Conservation (phyloP, 495 filamentous ascomycete genomes). For the Aspergillus sclerotioniger region DNA sequence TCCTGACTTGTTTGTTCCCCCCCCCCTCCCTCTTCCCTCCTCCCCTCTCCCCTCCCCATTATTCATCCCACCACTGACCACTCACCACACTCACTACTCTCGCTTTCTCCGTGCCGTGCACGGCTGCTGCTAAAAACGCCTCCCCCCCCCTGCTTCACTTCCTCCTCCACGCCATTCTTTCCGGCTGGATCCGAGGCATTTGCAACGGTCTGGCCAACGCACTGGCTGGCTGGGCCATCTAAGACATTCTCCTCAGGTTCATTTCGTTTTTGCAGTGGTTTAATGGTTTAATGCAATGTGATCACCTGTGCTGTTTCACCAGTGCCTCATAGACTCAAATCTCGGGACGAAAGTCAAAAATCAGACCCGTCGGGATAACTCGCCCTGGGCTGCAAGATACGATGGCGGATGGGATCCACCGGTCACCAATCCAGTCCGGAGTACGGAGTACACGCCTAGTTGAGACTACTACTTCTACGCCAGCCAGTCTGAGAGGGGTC, state of each 20-base stretch:
- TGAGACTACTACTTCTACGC: conserved; percentile 4
- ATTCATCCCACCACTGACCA: not conserved
- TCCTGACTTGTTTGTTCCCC: no score
- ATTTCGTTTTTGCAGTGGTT: conserved; percentile 11
- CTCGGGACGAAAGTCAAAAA: conserved; percentile 14
- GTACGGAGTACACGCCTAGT: conserved; percentile 4
- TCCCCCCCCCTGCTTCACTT: not conserved
- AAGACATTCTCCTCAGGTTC: conserved; percentile 12
- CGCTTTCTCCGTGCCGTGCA: not conserved
- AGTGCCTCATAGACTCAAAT: conserved; percentile 19
- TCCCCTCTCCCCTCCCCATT: no score
- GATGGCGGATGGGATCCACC: not conserved
- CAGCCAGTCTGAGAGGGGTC: conserved; percentile 3
- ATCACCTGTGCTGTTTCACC: conserved; percentile 19
- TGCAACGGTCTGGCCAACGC: conserved; percentile 2
- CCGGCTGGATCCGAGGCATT: conserved; percentile 11
- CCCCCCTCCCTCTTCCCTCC: not conserved
- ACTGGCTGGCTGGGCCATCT: not conserved
- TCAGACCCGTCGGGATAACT: not conserved
- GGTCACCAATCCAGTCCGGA: not conserved
- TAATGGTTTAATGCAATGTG: conserved; percentile 13
- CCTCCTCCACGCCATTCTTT: conserved; percentile 2
- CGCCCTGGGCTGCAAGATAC: conserved; percentile 1
- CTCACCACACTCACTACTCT: not conserved
- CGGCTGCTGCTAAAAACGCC: not conserved